Conservation (phyloP, 2,329 filamentous ascomycete genomes). For the Pseudogymnoascus sp. region DNA sequence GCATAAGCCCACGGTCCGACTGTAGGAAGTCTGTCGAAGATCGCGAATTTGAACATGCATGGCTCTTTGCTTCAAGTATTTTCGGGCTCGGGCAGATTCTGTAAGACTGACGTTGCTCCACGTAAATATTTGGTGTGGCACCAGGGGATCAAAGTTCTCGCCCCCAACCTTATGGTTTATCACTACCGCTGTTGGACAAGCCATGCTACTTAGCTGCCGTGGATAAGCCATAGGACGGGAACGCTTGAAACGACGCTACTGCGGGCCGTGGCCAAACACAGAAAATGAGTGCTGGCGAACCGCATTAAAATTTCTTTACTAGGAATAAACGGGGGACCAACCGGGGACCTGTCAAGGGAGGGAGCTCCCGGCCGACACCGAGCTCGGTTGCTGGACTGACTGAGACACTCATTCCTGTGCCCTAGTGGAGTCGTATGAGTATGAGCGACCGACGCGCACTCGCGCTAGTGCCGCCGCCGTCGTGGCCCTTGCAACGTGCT, state of each 20-base stretch:
- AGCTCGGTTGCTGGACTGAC: background rate
- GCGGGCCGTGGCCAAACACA: background rate
- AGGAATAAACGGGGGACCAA: no score
- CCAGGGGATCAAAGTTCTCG: background rate
- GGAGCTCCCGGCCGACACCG: background rate
- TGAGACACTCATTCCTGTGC: background rate
- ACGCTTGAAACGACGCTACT: slow-evolving; percentile 6
- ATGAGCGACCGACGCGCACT: no score
- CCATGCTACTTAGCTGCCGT: background rate
- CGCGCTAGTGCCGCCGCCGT: no score
- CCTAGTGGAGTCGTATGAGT: no score
- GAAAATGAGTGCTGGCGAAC: background rate
- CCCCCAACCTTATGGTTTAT: slow-evolving; percentile 2
- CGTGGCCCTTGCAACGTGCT: background rate
- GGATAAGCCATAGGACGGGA: background rate
- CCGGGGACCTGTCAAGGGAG: background rate
- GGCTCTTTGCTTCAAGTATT: background rate
- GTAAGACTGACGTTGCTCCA: background rate
- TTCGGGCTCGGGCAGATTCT: background rate
- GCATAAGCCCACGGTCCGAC: background rate
- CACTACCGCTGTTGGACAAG: background rate
- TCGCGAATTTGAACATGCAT: background rate
- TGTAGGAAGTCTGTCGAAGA: background rate
- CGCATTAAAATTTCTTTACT: background rate
- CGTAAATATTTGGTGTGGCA: background rate